A percentile compares a stretch with the other conserved stretches of the same genome.
Evolutionary conservation across 176 grass and related monocot species (phyloP).

Genomic region (Rhynchospora tenuis): DNA sequence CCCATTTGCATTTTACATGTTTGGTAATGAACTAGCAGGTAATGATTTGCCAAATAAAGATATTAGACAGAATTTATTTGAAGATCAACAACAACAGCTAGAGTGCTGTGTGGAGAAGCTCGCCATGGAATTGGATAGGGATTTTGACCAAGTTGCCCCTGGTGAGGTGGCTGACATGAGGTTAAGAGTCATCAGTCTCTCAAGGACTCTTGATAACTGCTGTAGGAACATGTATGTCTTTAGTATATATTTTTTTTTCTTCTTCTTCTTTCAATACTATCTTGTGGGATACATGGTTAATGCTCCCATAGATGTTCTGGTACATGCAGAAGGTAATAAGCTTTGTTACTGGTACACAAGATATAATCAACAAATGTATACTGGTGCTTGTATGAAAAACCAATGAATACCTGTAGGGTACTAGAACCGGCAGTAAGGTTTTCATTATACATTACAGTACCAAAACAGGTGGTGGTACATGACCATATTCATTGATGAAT

Average conservation of each 20-base stretch:
- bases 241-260: too few species aligned
- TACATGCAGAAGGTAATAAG: background rate
- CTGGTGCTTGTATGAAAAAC: background rate
- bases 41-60: background rate
- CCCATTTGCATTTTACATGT: slow-evolving; percentile 55
- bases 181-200: slow-evolving; percentile 21
- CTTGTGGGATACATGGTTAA: background rate
- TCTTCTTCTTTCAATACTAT: background rate
- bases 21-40: slow-evolving; percentile 18
- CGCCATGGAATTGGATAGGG: slow-evolving; percentile 8
- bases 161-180: background rate
- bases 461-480: background rate
- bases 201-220: slow-evolving; percentile 31
- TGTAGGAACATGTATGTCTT: slow-evolving; percentile 44
- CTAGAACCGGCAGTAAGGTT: background rate
- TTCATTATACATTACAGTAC: background rate
- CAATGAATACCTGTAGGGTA: background rate
- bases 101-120: slow-evolving; percentile 40
- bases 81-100: slow-evolving; percentile 38
- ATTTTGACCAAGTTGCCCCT: background rate
- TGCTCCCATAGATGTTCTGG: background rate
- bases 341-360: background rate
- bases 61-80: slow-evolving; percentile 37
- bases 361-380: background rate
- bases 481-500: background rate